Conservation (phyloP, 2,329 filamentous ascomycete species). For the Fusarium incarnatum region DNA sequence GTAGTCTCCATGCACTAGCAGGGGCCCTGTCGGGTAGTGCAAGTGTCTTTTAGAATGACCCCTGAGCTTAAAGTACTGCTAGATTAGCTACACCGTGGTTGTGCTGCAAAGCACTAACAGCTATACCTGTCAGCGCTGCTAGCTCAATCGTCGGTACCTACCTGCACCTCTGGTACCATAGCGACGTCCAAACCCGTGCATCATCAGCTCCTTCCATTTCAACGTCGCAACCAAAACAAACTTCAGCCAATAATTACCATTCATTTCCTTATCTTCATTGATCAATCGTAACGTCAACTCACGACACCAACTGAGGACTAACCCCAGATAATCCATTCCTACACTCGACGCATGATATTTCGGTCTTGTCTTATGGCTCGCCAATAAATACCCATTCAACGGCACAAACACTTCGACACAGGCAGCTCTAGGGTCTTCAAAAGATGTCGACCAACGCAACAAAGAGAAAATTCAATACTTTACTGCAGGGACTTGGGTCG, state of each 20-base stretch:
- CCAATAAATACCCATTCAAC: background rate
- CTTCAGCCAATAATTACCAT: background rate
- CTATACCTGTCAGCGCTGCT: background rate
- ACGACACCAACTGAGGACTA: background rate
- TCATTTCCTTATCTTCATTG: background rate
- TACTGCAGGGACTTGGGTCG: constrained; percentile 74
- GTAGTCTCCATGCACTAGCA: background rate
- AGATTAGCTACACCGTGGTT: background rate
- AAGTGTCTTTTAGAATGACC: background rate
- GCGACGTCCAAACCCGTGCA: constrained; percentile 18
- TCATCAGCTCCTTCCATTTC: constrained; percentile 16
- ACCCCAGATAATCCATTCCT: background rate
- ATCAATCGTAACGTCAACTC: background rate
- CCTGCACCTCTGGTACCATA: constrained; percentile 9
- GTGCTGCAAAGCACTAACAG: background rate
- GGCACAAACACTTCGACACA: background rate
- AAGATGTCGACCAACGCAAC: constrained; percentile 72
- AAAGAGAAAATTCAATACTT: constrained; percentile 85
- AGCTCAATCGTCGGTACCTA: constrained; percentile 4
- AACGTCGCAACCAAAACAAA: constrained; percentile 31
- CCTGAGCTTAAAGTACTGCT: background rate
- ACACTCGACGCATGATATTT: background rate
- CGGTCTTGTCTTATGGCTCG: background rate
- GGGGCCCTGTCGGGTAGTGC: background rate
- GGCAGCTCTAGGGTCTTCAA: background rate